A percentile compares a stretch with the other conserved stretches of the same genome.
phyloP scores from a whole-genome alignment of 192 early-diverging fungal species.

The Mortierella claussenii region DNA sequence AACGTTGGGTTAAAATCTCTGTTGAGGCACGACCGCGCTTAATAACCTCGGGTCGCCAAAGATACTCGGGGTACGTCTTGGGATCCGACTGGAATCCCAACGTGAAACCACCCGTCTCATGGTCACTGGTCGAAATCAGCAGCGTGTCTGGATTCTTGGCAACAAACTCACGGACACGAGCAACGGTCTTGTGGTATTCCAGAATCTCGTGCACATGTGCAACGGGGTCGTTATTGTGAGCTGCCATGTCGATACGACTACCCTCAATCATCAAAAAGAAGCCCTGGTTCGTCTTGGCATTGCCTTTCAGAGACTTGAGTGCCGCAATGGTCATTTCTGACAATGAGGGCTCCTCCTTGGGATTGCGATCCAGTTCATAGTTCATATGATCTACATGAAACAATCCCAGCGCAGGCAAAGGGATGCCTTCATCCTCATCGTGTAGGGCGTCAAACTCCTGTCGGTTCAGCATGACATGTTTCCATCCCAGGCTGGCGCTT shows the following conservation, averaged over 20 bases:
- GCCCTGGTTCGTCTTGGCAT: constrained; percentile 65
- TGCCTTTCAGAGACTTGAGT: constrained; percentile 68
- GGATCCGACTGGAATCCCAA: constrained; percentile 76
- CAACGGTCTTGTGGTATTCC: constrained; percentile 83
- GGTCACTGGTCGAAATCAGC: constrained; percentile 92
- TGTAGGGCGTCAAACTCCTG: constrained; percentile 68
- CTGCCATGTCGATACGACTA: constrained; percentile 95
- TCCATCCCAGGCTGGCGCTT: constrained; percentile 69
- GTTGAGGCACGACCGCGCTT: constrained; percentile 75
- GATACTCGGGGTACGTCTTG: constrained; percentile 84
- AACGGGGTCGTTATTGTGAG: constrained; percentile 94
- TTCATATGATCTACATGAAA: constrained; percentile 91
- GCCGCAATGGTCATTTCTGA: constrained; percentile 90
- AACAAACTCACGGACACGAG: constrained; percentile 79
- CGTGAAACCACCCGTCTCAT: constrained; percentile 97
- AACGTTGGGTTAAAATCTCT: constrained; percentile 57
- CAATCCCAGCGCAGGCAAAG: constrained; percentile 78
- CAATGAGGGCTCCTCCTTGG: constrained; percentile 75
- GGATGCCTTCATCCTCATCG: not conserved
- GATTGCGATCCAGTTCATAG: constrained; percentile 90
- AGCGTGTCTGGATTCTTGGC: constrained; percentile 84
- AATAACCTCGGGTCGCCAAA: constrained; percentile 83
- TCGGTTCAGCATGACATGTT: constrained; percentile 59
- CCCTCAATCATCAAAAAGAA: constrained; percentile 99
- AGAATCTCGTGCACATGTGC: constrained; percentile 92